Base-by-base conservation (phyloP, 441 rosid species). In the Gossypium aridum region DNA sequence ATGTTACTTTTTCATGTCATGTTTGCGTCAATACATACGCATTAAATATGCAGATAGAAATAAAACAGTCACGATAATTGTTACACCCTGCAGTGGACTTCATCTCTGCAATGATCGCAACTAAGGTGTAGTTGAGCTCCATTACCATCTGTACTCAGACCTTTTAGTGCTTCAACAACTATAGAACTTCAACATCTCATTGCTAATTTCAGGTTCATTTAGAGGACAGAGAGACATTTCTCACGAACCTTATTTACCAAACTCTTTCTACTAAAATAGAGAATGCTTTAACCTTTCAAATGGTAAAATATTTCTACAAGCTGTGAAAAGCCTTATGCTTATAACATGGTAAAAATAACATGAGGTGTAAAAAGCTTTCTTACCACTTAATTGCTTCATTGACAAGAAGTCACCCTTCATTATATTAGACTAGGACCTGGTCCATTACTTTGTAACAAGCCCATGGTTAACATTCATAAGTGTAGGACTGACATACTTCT, bases 101-200 rank as follows among this genome's bases (percentile, higher is more conserved):
- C 43, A 28, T 70, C 7, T 70, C 26, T 25, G 34, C 26, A 14
- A 51, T 56, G 66, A 62, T 17, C 51, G 17, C 17, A 8, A 68
- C 73, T 53, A 68, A n/a, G 71, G 71, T 25, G 39, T 47, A 45
- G 20, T 23, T 67, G 57, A 49, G 23, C 7, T 0, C 72, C 57
- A 49, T n/a, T 68, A 28, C 26, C 62, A 70, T 53, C 62, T 53
- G 7, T 16, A n/a, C 13, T 28, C 47, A 4, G 47, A 53, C n/a
- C 73, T 49, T 9, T 25, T 28, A 53, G 22, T 53, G 73, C 19
- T 70, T 68, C 39, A 70, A 17, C 47, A 53, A 68, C 60, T 68
- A 68, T 14, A 16, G 12, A 68, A 49, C 34, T 49, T 19, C 25
- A 51, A 25, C 43, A 51, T 49, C 60, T 25, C 72, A 51, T 68